A percentile compares a stretch with the other conserved stretches of the same genome.
Evolutionary conservation across 179 eudicot genomes (phyloP).

Genomic region (Sideroxylon spinosum): DNA sequence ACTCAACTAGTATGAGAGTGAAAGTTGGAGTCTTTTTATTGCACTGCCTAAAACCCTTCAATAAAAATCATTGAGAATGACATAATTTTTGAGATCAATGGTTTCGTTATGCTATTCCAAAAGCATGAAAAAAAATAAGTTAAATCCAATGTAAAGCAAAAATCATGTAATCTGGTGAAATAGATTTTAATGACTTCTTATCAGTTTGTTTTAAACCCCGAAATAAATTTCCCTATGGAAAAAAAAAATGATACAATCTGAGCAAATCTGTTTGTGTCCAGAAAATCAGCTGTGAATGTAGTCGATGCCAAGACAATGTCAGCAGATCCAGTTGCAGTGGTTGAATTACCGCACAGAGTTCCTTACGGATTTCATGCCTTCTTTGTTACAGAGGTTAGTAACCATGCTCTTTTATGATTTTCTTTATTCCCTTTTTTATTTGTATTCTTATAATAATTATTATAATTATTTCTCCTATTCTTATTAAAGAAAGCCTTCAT

Average conservation of each 20-base stretch:
- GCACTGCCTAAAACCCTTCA: not conserved
- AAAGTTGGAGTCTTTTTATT: not conserved
- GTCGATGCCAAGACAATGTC: conserved; percentile 95
- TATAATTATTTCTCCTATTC: too few relatives aligned
- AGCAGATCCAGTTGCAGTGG: conserved; percentile 83
- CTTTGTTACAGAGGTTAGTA: conserved; percentile 81
- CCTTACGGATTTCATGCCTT: conserved; percentile 96
- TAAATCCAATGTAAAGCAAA: not conserved
- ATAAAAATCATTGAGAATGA: not conserved
- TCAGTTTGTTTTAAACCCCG: not conserved
- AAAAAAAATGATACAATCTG: not conserved
- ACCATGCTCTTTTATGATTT: not conserved
- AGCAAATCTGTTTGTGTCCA: conserved; percentile 29
- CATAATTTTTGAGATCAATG: not conserved
- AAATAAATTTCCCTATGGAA: too few relatives aligned
- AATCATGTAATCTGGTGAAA: not conserved
- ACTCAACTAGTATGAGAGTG: not conserved
- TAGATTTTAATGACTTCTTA: not conserved
- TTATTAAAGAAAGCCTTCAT: not conserved
- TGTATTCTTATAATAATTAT: too few relatives aligned
- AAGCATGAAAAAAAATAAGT: not conserved
- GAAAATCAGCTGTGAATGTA: conserved; percentile 73
- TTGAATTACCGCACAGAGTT: conserved; percentile 80
- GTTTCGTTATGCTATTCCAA: not conserved
- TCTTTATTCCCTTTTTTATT: not conserved